Evolutionary conservation across 2,329 filamentous ascomycete genomes (phyloP), one percentile per base, ranked within the genome.

Genomic region (Laburnicola sp.): DNA sequence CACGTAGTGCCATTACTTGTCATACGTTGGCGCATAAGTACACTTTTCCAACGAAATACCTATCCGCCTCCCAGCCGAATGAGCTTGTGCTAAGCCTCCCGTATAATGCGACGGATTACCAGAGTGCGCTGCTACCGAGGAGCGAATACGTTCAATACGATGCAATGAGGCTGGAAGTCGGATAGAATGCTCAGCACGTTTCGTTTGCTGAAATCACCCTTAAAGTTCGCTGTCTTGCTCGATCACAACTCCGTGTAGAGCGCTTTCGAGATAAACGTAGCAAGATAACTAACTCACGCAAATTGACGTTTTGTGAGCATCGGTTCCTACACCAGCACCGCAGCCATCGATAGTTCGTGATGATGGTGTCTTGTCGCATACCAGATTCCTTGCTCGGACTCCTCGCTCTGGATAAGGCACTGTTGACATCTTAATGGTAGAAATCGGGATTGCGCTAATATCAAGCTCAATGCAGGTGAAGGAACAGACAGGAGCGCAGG

Each of bases 91-190:
- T 86, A 44, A 82, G 80, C 55, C 62, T 86, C 50, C 83, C 84
- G 10, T 79, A 73, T 39, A 82, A 83, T 42, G 83, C 79, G 2
- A 85, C 81, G 4, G 76, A 84, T 54, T 78, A 79, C 11, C 82
- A 86, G 70, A 78, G 76, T 28, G 82, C 84, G 0, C 51, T 84
- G 4, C 57, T 86, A 49, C 77, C 83, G 0, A 69, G 69, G 27
- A 77, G 76, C 1, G 74, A 83, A 0, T 86, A 86, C 63, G 77
- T 86, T 8, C 83, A 86, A 71, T 86, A 87, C 54, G 83, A 86
- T 70, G 83, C 84, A 2, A 61, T 86, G 57, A 74, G 83, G 45
- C 60, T 86, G 34, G 83, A 86, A 63, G 62, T 86, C 21, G 74
- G 75, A 0, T 71, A 64, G 11, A 85, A 7, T 41, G 23, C 5